Percentiles rank a stretch among this genome's conserved stretches.
Evolutionary conservation across 129 eudicot genomes (phyloP).

Genomic region (Gnaphalium uliginosum): DNA sequence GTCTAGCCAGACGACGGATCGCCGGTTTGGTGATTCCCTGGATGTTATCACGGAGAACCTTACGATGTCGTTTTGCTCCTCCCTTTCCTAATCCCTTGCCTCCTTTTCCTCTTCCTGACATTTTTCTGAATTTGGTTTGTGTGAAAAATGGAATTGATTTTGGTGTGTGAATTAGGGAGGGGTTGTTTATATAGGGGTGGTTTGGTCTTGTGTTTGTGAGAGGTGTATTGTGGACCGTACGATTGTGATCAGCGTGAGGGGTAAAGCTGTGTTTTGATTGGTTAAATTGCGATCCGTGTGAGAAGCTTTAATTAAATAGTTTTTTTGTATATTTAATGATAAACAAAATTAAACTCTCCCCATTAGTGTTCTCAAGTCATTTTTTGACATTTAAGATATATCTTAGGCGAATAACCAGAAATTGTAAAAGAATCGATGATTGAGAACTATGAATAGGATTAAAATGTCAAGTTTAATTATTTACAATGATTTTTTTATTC

Average conservation of each 20-base stretch:
- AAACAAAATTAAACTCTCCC: no score
- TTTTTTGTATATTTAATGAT: no score
- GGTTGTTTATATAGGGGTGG: constrained; percentile 14
- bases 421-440: no score
- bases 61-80: constrained; percentile 39
- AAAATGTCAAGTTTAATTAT: no score
- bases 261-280: background rate
- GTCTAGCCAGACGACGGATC: constrained; percentile 40
- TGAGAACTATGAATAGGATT: no score
- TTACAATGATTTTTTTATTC: no score
- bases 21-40: constrained; percentile 48
- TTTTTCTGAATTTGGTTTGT: background rate
- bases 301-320: no score
- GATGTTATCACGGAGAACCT: constrained; percentile 42
- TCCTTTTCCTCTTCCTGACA: constrained; percentile 47
- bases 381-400: no score
- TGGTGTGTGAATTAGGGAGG: background rate
- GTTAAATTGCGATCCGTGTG: constrained; percentile 3
- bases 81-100: constrained; percentile 43
- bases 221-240: background rate
- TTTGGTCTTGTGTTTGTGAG: background rate
- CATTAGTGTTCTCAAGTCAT: no score
- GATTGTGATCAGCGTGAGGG: constrained; percentile 12
- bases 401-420: no score
- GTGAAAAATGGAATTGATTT: background rate